Evolutionary conservation across 2,329 filamentous ascomycete genomes (phyloP), one percentile per base, ranked within the genome.

Genomic region (Colletotrichum sp.): DNA sequence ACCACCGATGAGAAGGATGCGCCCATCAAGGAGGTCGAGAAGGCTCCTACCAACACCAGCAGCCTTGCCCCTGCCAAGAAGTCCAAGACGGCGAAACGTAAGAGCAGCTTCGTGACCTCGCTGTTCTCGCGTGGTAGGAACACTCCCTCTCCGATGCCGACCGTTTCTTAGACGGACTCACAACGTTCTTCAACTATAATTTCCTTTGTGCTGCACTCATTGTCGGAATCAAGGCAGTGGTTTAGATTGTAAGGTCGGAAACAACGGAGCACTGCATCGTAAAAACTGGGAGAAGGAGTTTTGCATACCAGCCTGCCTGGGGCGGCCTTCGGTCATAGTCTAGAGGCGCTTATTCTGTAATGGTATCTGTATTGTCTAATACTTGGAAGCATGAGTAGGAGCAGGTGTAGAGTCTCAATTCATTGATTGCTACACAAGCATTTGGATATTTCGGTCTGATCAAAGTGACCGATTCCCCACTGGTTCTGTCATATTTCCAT

Each of bases 21-120:
- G 8, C 69, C 73, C 12, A 26, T 69, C 32, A 73, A 65, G 43
- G 64, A 75, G 71, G 64, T 75, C 3, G 74, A 75, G 58, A 75
- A 71, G 36, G 48, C 71, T 16, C 18, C 74, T 10, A 34, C 28
- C 6, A 74, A 67, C 28, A 36, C 48, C 16, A 55, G 26, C n/a
- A 36, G 48, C 10, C 24, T n/a, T 5, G 28, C 70, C 9, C 32
- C 71, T n/a, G 13, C 21, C 12, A 71, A 66, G 60, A 76, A 68
- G 71, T 60, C 26, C 26, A 76, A 76, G 57, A 30, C 28, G 24
- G 65, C 71, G 26, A 76, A 71, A 36, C 71, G 72, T 34, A 76
- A 75, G 74, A 67, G 61, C 30, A 76, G 36, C 48, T 76, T 76
- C 13, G 74, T 76, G n/a, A 36, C 66, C 15, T 75, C 65, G 10